Conservation (phyloP, 1,139 yeast species). For the Eremothecium sinecaudum region DNA sequence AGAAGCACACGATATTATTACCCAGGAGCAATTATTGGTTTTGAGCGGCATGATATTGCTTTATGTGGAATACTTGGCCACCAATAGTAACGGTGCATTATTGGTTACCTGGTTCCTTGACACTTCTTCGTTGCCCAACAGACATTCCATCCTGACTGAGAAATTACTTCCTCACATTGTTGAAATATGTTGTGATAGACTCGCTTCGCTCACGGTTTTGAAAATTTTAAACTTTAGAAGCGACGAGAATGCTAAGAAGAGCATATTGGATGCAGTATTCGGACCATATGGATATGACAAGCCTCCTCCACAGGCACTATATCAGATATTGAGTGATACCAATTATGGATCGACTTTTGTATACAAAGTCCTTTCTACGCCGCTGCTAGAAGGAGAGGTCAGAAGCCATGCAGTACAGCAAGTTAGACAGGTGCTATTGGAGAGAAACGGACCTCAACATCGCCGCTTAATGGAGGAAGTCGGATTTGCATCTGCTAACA, state of each 20-base stretch:
- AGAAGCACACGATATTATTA: conserved; percentile 55
- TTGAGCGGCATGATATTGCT: conserved; percentile 75
- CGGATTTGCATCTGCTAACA: conserved; percentile 40
- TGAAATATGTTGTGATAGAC: conserved; percentile 67
- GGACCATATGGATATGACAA: conserved; percentile 33
- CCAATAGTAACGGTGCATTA: conserved; percentile 80
- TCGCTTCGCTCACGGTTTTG: conserved; percentile 75
- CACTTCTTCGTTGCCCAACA: conserved; percentile 59
- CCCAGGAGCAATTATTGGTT: conserved; percentile 59
- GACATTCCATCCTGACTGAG: conserved; percentile 47
- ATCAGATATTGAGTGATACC: conserved; percentile 47
- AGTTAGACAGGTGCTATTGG: conserved; percentile 51
- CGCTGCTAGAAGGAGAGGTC: conserved; percentile 46
- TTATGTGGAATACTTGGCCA: conserved; percentile 70
- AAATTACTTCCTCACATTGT: conserved; percentile 55
- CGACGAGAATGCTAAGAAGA: conserved; percentile 52
- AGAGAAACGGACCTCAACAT: conserved; percentile 61
- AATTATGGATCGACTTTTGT: conserved; percentile 79
- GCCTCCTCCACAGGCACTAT: conserved; percentile 35
- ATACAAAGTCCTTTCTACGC: conserved; percentile 65
- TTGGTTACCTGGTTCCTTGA: conserved; percentile 92
- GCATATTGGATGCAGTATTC: conserved; percentile 57
- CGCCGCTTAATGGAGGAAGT: conserved; percentile 88
- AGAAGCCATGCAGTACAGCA: conserved; percentile 51
- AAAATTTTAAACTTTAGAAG: conserved; percentile 66